These are phyloP conservation scores for Chaetomiaceae sp. DNA, from an alignment of 2,329 filamentous ascomycete species.

Conservation along the genomic window DNA sequence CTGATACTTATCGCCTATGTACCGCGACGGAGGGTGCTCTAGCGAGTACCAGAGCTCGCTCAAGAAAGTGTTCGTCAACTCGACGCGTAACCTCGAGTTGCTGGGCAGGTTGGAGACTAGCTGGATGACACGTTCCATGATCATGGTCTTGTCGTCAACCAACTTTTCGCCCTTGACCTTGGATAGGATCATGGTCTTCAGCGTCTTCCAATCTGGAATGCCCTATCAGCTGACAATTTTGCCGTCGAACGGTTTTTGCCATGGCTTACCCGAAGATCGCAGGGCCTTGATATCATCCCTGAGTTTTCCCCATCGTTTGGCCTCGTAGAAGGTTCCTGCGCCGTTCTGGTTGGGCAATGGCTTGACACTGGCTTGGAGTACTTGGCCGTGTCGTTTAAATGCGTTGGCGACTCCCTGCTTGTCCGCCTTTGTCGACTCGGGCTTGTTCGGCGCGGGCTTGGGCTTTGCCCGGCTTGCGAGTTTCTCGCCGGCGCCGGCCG, in stretches of 20 bases:
- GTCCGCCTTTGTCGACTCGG: constrained; percentile 27
- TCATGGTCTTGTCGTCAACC: constrained; percentile 70
- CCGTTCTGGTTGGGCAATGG: constrained; percentile 61
- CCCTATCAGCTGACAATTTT: background rate
- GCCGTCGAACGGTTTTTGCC: background rate
- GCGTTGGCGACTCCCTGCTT: constrained; percentile 33
- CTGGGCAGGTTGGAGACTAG: constrained; percentile 62
- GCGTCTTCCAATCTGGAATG: constrained; percentile 56
- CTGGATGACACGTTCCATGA: constrained; percentile 71
- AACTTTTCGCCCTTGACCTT: constrained; percentile 60
- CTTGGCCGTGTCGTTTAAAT: constrained; percentile 34
- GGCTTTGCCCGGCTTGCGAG: constrained; percentile 21
- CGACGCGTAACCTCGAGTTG: constrained; percentile 55
- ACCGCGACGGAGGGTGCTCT: constrained; percentile 67
- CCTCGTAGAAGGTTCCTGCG: constrained; percentile 54
- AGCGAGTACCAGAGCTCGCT: constrained; percentile 66
- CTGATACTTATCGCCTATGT: constrained; percentile 56
- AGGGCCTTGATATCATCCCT: constrained; percentile 56
- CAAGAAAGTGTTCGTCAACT: constrained; percentile 65
- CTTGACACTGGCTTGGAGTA: constrained; percentile 48
- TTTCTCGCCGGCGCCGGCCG: constrained; percentile 13
- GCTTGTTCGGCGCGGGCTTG: constrained; percentile 23
- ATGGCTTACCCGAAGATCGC: constrained; percentile 40
- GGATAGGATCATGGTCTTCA: constrained; percentile 55
- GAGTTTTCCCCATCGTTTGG: constrained; percentile 47